phyloP scores from a whole-genome alignment of 2,329 filamentous ascomycete genomes.

The Eurotiales sp. region DNA sequence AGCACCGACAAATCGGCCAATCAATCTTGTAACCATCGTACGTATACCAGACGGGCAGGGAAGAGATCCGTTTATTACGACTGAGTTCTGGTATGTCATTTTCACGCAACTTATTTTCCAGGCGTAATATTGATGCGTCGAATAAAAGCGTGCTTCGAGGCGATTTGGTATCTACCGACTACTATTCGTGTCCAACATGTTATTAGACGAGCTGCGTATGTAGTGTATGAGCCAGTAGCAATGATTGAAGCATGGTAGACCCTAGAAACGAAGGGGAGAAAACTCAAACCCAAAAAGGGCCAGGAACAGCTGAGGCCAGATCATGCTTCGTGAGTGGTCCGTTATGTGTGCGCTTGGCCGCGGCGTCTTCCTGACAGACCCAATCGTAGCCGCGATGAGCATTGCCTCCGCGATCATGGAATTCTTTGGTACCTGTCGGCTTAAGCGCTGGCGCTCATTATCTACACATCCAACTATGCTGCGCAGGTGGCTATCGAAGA shows the following conservation, averaged over 20 bases:
- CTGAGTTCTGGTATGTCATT: constrained; percentile 5
- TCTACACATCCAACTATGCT: not conserved
- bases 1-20: no score
- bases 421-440: not conserved
- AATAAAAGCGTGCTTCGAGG: not conserved
- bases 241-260: not conserved
- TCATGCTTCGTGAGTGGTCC: not conserved
- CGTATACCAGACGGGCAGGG: no score
- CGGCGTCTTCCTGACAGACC: not conserved
- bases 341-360: not conserved
- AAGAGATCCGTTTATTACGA: not conserved
- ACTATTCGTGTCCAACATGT: constrained; percentile 1
- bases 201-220: not conserved
- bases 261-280: no score
- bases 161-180: not conserved
- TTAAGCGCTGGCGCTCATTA: not conserved
- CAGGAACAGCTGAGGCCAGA: not conserved
- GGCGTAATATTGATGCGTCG: not conserved
- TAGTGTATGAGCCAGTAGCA: not conserved
- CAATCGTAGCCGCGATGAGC: constrained; percentile 9
- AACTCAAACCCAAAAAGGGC: not conserved
- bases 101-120: not conserved
- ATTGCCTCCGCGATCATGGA: not conserved
- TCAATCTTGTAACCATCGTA: no score
- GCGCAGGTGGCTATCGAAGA: not conserved